A percentile compares a stretch with the other conserved stretches of the same genome.
Evolutionary conservation across 805 yeast species (phyloP).

Genomic region (Candida sonorensis): DNA sequence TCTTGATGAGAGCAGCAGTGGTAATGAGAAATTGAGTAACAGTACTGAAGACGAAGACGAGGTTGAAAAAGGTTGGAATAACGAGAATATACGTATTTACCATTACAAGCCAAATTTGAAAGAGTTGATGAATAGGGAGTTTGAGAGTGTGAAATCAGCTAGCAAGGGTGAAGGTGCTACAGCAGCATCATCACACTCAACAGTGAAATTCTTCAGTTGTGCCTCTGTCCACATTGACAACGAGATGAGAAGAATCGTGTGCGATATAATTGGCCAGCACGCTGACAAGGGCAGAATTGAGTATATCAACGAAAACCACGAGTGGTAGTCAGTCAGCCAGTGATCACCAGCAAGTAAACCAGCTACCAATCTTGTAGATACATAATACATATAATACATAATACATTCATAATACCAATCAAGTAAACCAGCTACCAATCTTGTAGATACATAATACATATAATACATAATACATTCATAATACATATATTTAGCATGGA

Average conservation of each 20-base stretch:
- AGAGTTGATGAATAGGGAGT: conserved; percentile 1
- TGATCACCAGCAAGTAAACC: too few relatives aligned
- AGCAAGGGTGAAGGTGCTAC: background rate
- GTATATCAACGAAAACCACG: conserved; percentile 6
- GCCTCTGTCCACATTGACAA: conserved; percentile 2
- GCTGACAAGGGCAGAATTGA: conserved; percentile 2
- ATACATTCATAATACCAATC: too few relatives aligned
- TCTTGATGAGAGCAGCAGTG: background rate
- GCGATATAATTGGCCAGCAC: conserved; percentile 1
- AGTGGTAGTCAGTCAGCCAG: too few relatives aligned
- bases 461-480: too few relatives aligned
- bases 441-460: too few relatives aligned
- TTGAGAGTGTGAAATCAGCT: background rate
- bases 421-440: too few relatives aligned
- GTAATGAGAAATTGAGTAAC: background rate
- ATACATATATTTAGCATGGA: too few relatives aligned
- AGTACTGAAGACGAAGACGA: background rate
- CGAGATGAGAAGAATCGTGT: conserved; percentile 1
- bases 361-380: too few relatives aligned
- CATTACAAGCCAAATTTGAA: conserved; percentile 3
- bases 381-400: too few relatives aligned
- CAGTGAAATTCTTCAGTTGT: conserved; percentile 5
- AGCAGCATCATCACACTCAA: too few relatives aligned
- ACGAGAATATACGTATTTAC: background rate
- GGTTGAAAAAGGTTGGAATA: background rate